phyloP scores from a whole-genome alignment of 2,329 filamentous ascomycete genomes.

The Penicillium sp. region DNA sequence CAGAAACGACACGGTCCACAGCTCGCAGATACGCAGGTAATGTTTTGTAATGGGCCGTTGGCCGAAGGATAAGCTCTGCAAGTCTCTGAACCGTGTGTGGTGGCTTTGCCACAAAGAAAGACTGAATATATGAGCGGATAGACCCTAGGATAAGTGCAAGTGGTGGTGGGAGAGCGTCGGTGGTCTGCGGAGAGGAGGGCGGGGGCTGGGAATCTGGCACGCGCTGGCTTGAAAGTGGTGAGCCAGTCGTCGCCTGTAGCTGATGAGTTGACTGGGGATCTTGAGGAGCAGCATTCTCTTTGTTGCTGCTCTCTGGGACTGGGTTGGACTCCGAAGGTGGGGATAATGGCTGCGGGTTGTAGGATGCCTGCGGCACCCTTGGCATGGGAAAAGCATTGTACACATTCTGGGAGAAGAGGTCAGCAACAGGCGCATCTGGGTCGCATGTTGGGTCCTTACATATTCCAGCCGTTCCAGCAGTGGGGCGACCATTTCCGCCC shows the following conservation, averaged over 20 bases:
- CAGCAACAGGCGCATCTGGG: not conserved
- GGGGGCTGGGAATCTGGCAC: constrained; percentile 45
- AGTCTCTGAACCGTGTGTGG: constrained; percentile 93
- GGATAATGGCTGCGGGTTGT: constrained; percentile 25
- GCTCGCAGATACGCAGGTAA: constrained; percentile 86
- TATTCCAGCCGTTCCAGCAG: constrained; percentile 70
- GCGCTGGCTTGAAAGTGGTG: constrained; percentile 42
- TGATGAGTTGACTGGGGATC: constrained; percentile 40
- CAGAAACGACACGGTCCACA: constrained; percentile 84
- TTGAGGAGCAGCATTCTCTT: constrained; percentile 38
- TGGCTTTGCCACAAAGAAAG: constrained; percentile 71
- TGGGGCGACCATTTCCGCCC: constrained; percentile 66
- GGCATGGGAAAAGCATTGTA: constrained; percentile 75
- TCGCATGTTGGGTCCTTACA: constrained; percentile 39
- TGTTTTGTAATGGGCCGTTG: constrained; percentile 76
- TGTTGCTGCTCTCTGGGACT: constrained; percentile 37
- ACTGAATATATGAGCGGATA: constrained; percentile 61
- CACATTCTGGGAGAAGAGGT: constrained; percentile 62
- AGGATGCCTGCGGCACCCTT: constrained; percentile 46
- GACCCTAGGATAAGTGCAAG: constrained; percentile 63
- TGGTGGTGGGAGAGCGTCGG: constrained; percentile 61
- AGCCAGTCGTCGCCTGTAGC: constrained; percentile 36
- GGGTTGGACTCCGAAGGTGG: constrained; percentile 32
- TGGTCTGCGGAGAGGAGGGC: constrained; percentile 49
- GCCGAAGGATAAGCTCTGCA: constrained; percentile 78